Evolutionary conservation across 2,329 filamentous ascomycete genomes (phyloP).

Genomic region (Coniochaeta prunicola): DNA sequence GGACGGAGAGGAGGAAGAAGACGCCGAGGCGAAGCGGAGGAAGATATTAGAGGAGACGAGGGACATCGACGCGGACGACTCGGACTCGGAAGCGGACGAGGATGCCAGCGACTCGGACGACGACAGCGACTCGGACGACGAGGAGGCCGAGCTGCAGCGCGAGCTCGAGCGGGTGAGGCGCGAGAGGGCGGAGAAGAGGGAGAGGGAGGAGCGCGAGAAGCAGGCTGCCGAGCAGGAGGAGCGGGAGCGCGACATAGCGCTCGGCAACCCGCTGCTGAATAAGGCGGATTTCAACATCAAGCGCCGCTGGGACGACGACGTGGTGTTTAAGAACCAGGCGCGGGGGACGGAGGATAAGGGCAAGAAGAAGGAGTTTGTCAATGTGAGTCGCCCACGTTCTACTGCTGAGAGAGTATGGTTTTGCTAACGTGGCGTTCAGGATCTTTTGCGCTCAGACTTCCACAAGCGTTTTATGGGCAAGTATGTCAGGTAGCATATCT

Average conservation of each 20-base stretch:
- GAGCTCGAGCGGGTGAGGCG: conserved; percentile 92
- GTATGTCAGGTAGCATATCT: conserved; percentile 41
- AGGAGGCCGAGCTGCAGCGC: conserved; percentile 81
- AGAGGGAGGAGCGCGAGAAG: conserved; percentile 73
- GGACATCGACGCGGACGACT: conserved; percentile 77
- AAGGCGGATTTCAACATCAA: conserved; percentile 82
- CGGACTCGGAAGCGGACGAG: conserved; percentile 53
- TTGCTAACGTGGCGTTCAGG: conserved; percentile 37
- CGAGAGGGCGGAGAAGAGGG: conserved; percentile 73
- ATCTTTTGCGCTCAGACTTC: conserved; percentile 89
- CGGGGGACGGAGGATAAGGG: conserved; percentile 87
- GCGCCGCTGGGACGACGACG: conserved; percentile 93
- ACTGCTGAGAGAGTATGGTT: background rate
- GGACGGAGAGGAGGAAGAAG: background rate
- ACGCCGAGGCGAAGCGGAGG: conserved; percentile 31
- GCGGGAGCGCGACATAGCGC: conserved; percentile 79
- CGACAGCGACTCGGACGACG: conserved; percentile 69
- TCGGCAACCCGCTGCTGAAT: conserved; percentile 89
- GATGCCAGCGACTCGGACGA: conserved; percentile 36
- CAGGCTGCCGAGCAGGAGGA: conserved; percentile 76
- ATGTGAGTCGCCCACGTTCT: conserved; percentile 48
- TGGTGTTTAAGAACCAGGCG: conserved; percentile 98
- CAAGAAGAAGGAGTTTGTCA: conserved; percentile 91
- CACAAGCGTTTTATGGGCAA: conserved; percentile 93
- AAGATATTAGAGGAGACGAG: conserved; percentile 82